Evolutionary conservation across 495 filamentous ascomycete genomes (phyloP), one percentile per base, ranked within the genome.

Genomic region (Copromyces sp.): DNA sequence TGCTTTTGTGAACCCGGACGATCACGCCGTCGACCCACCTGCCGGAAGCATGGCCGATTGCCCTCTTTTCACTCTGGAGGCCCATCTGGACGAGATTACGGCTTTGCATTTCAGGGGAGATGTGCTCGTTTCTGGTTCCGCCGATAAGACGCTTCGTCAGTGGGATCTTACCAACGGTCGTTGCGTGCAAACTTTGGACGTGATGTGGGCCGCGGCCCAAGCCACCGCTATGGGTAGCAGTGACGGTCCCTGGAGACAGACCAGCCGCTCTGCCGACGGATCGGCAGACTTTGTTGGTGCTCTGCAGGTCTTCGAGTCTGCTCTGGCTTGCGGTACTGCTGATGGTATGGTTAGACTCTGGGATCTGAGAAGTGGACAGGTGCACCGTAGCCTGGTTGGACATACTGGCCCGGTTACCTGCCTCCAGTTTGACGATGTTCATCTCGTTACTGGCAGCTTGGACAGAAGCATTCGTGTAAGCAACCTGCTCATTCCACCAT

Each of bases 181-280:
- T 69, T 98, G 95, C 81, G 93, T 98, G 39, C 95, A 99, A 82
- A 99, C 95, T 2, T 84, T 99, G 38, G 95, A 99, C 81, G 94
- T 99, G n/a, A 90, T 99, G 75, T 99, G 95, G 95, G 95, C 95
- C 5, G 93, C 95, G 2, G 94, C 95, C 3, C 96, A 98, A 80
- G 94, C 93, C 37, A 92, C 91, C 9, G 89, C 93, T 39, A 85
- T 90, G 69, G 82, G 83, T 11, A 82, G 85, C 0, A 82, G 81
- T 72, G 86, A 87, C 74, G 85, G 85, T 20, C 80, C 86, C 73
- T 93, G 86, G 87, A 83, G 81, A 73, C 83, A 80, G 81, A 84
- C 85, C 16, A 82, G 77, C 69, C 90, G 89, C 82, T 84, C 89
- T 72, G 80, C 89, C 2, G 82, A 82, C 53, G 80, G 81, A 70